Percentiles rank a stretch among this genome's conserved stretches.
phyloP scores from a whole-genome alignment of 2,329 filamentous ascomycete genomes.

The Cladosporium sp. region DNA sequence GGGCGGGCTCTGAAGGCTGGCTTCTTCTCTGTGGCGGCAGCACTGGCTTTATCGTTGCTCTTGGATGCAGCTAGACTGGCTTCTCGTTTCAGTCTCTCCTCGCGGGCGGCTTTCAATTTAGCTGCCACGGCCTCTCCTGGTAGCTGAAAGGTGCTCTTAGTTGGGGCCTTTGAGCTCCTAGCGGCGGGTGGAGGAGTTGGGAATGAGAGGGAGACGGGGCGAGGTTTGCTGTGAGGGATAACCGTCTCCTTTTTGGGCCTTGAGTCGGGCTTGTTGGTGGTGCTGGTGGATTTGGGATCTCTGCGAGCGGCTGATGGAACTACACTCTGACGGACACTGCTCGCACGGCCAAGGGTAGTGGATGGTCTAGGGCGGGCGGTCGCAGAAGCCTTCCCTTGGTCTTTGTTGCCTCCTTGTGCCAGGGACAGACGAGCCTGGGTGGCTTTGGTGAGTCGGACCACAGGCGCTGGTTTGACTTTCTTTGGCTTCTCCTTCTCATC shows the following conservation, averaged over 20 bases:
- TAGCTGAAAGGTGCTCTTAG: constrained; percentile 46
- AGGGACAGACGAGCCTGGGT: constrained; percentile 28
- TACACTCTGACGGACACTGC: constrained; percentile 12
- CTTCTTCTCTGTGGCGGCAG: constrained; percentile 30
- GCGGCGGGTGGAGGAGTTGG: constrained; percentile 42
- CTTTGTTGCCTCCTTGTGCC: constrained; percentile 23
- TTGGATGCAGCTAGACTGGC: constrained; percentile 32
- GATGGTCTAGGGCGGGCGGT: constrained; percentile 20
- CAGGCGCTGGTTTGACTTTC: constrained; percentile 21
- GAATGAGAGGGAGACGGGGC: constrained; percentile 45
- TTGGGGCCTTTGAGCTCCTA: constrained; percentile 49
- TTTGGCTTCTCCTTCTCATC: background rate
- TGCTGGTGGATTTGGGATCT: constrained; percentile 18
- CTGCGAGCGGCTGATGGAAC: constrained; percentile 2
- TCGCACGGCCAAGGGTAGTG: constrained; percentile 17
- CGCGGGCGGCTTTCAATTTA: constrained; percentile 48
- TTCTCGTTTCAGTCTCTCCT: constrained; percentile 44
- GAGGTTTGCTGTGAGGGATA: constrained; percentile 39
- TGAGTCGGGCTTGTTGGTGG: constrained; percentile 4
- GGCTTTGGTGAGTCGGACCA: constrained; percentile 29
- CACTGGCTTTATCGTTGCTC: constrained; percentile 18
- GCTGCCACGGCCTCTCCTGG: constrained; percentile 51
- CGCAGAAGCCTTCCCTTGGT: constrained; percentile 18
- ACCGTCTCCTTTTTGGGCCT: constrained; percentile 24
- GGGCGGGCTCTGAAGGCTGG: constrained; percentile 45